These are phyloP conservation scores for Lentinula boryana DNA, from an alignment of 768 basidiomycete species.

Conservation along the genomic window DNA sequence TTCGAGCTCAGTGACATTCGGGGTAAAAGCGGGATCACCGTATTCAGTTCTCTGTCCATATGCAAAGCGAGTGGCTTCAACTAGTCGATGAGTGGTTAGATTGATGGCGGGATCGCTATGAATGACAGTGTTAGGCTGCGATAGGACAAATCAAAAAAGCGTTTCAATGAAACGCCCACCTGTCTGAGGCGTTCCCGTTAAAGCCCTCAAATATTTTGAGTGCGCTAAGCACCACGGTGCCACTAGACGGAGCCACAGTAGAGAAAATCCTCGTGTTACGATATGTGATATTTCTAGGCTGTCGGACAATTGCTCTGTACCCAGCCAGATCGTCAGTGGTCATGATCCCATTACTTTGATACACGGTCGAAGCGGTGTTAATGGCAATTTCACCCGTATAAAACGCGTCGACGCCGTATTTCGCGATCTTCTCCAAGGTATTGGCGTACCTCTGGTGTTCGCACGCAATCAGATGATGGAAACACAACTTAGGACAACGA, in stretches of 20 bases:
- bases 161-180: neutral
- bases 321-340: slow-evolving; percentile 11
- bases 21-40: slow-evolving; percentile 31
- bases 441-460: slow-evolving; percentile 16
- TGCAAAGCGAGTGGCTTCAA: slow-evolving; percentile 28
- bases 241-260: slow-evolving; percentile 31
- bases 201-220: slow-evolving; percentile 30
- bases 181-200: slow-evolving; percentile 12
- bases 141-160: neutral
- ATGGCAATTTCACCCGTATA: slow-evolving; percentile 14
- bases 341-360: slow-evolving; percentile 13
- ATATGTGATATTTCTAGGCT: slow-evolving; percentile 21
- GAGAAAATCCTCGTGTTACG: slow-evolving; percentile 21
- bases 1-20: slow-evolving; percentile 29
- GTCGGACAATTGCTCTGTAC: slow-evolving; percentile 15
- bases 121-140: neutral
- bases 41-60: slow-evolving; percentile 25
- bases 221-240: slow-evolving; percentile 26
- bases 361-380: slow-evolving; percentile 10
- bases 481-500: neutral
- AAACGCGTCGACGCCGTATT: slow-evolving; percentile 17
- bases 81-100: slow-evolving; percentile 25
- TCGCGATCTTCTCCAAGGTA: slow-evolving; percentile 15
- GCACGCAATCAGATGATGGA: neutral
- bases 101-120: slow-evolving; percentile 20